Evolutionary conservation across 331 rosid genomes (phyloP).

Genomic region (Ulmus americana): DNA sequence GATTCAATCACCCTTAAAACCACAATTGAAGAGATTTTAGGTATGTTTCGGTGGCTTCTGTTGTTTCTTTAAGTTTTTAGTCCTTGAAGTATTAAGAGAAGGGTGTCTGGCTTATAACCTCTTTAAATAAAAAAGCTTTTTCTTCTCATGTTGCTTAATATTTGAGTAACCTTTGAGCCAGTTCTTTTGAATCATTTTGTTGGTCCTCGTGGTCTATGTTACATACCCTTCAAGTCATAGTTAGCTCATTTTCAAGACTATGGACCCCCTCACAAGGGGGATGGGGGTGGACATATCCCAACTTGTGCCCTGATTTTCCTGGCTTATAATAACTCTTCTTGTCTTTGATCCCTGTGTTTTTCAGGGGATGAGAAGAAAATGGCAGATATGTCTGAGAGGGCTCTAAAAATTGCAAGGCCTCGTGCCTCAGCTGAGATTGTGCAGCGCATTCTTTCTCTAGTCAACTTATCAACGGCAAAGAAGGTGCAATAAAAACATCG

Average conservation of each 20-base stretch:
- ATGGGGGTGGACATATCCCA: too few species aligned
- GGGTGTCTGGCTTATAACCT: too few species aligned
- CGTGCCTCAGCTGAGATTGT: slow-evolving; percentile 59
- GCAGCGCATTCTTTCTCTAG: slow-evolving; percentile 46
- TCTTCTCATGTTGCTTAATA: too few species aligned
- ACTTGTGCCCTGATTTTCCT: too few species aligned
- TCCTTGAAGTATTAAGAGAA: too few species aligned
- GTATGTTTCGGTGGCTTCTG: slow-evolving; percentile 25
- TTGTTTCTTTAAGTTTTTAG: slow-evolving; percentile 1
- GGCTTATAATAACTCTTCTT: not conserved
- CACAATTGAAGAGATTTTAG: slow-evolving; percentile 58
- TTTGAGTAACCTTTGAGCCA: too few species aligned
- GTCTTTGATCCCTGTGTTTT: slow-evolving; percentile 3
- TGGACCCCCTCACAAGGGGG: too few species aligned
- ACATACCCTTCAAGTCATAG: too few species aligned
- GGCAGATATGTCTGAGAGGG: slow-evolving; percentile 72
- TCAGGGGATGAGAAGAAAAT: slow-evolving; percentile 54
- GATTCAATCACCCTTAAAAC: slow-evolving; percentile 67
- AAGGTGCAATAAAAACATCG: not conserved
- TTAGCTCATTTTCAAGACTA: too few species aligned
- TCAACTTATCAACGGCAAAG: slow-evolving; percentile 28
- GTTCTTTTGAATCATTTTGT: too few species aligned
- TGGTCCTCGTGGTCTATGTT: too few species aligned
- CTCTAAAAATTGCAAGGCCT: slow-evolving; percentile 52
- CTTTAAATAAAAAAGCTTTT: too few species aligned